Conservation (phyloP, 2,329 filamentous ascomycete genomes). For the Triangularia setosa region DNA sequence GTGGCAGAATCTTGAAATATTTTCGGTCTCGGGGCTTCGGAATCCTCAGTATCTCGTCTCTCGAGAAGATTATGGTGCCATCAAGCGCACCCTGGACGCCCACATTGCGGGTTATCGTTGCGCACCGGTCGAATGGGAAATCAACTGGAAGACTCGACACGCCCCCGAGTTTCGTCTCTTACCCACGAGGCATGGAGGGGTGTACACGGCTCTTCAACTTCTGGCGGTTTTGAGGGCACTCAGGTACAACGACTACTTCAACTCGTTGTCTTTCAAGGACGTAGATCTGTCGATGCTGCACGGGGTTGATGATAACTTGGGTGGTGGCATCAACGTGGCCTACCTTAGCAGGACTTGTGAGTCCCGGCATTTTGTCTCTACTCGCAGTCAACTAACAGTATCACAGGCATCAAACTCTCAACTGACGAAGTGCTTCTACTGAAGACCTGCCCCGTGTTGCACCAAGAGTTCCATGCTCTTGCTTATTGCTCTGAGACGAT, state of each 20-base stretch:
- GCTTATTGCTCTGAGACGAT: conserved; percentile 54
- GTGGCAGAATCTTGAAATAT: conserved; percentile 50
- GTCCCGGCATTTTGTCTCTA: conserved; percentile 9
- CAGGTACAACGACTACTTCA: conserved; percentile 58
- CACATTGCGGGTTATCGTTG: conserved; percentile 52
- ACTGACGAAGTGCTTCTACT: conserved; percentile 47
- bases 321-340: conserved; percentile 43
- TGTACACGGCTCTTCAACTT: conserved; percentile 49
- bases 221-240: conserved; percentile 54
- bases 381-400: conserved; percentile 21
- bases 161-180: conserved; percentile 53
- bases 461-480: conserved; percentile 54
- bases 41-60: conserved; percentile 51
- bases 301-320: conserved; percentile 39
- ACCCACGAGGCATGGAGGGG: conserved; percentile 34
- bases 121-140: conserved; percentile 48
- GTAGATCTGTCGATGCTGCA: conserved; percentile 46
- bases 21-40: conserved; percentile 49
- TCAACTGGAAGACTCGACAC: conserved; percentile 44
- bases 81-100: conserved; percentile 52
- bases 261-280: conserved; percentile 51
- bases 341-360: conserved; percentile 51
- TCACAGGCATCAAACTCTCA: conserved; percentile 43
- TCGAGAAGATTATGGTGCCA: conserved; percentile 50
- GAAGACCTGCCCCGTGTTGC: conserved; percentile 47